phyloP scores from a whole-genome alignment of 2,329 filamentous ascomycete genomes.

The Neodidymelliopsis sp. region DNA sequence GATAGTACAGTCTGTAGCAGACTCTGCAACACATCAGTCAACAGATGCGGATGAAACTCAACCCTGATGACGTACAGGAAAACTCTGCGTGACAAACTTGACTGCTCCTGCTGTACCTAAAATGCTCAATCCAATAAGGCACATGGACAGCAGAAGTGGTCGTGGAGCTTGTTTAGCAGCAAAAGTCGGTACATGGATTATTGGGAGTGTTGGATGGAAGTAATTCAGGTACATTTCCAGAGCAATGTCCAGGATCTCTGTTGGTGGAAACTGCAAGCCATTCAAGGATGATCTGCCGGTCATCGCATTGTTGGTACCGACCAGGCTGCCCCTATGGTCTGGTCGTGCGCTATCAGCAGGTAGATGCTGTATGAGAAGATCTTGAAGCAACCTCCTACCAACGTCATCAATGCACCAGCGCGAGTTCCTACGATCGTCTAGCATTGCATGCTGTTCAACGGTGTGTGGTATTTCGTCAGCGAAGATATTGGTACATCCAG shows the following conservation, averaged over 20 bases:
- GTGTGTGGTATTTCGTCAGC: conserved; percentile 27
- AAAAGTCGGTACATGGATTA: conserved; percentile 63
- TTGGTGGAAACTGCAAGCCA: conserved; percentile 54
- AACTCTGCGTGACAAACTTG: conserved; percentile 58
- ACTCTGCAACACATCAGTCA: not conserved
- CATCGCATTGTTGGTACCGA: conserved; percentile 42
- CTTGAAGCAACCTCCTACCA: conserved; percentile 52
- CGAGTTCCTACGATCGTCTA: conserved; percentile 33
- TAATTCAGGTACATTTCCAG: conserved; percentile 63
- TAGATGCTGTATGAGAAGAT: conserved; percentile 36
- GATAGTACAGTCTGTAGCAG: conserved; percentile 51
- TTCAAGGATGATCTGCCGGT: conserved; percentile 37
- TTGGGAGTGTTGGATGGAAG: conserved; percentile 61
- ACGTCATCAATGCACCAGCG: conserved; percentile 48
- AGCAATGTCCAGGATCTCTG: conserved; percentile 62
- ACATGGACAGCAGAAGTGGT: conserved; percentile 60
- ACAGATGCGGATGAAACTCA: not conserved
- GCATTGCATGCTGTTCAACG: not conserved
- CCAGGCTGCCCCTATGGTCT: conserved; percentile 41
- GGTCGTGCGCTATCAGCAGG: conserved; percentile 28
- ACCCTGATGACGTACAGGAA: conserved; percentile 45
- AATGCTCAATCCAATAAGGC: conserved; percentile 61
- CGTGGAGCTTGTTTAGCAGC: conserved; percentile 57
- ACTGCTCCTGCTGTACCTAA: conserved; percentile 61
- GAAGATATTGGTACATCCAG: conserved; percentile 47